Percentiles rank a stretch among this genome's conserved stretches.
phyloP scores from a whole-genome alignment of 1,139 yeast genomes.

The Spencermartinsiella ligniputridi region DNA sequence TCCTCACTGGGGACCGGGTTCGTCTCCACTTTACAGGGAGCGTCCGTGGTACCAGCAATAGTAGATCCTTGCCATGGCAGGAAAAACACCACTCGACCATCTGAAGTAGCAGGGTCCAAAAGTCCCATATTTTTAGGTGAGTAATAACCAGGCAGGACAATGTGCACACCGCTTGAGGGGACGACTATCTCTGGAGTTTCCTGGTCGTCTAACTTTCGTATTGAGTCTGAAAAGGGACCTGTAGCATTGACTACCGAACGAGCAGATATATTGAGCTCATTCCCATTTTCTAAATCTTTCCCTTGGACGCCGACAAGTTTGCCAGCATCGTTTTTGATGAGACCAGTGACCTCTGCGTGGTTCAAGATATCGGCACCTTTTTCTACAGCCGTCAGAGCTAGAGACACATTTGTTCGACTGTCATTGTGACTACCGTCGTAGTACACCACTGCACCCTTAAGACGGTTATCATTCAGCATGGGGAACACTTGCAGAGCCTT shows the following conservation, averaged over 20 bases:
- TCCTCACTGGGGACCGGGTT: slow-evolving; percentile 86
- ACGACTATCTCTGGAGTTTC: slow-evolving; percentile 70
- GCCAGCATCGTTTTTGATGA: slow-evolving; percentile 60
- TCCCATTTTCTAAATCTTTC: slow-evolving; percentile 59
- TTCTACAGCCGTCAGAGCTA: slow-evolving; percentile 81
- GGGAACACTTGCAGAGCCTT: slow-evolving; percentile 78
- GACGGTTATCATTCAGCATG: slow-evolving; percentile 71
- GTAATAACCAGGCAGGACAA: slow-evolving; percentile 87
- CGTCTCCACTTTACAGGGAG: slow-evolving; percentile 55
- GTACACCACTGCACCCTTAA: slow-evolving; percentile 89
- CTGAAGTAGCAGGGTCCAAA: slow-evolving; percentile 86
- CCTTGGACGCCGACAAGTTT: slow-evolving; percentile 75
- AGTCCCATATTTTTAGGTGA: slow-evolving; percentile 87
- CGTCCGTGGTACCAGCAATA: slow-evolving; percentile 93
- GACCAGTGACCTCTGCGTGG: slow-evolving; percentile 75
- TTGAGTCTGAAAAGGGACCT: slow-evolving; percentile 84
- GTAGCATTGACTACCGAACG: slow-evolving; percentile 87
- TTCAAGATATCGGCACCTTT: slow-evolving; percentile 88
- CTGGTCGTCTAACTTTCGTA: slow-evolving; percentile 77
- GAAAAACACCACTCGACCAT: slow-evolving; percentile 95
- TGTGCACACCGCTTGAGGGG: slow-evolving; percentile 92
- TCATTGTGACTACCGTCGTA: slow-evolving; percentile 96
- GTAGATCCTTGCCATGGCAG: slow-evolving; percentile 98
- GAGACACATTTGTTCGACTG: slow-evolving; percentile 80
- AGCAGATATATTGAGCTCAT: slow-evolving; percentile 47